Evolutionary conservation across 2,329 filamentous ascomycete genomes (phyloP), one percentile per base, ranked within the genome.

Genomic region (Alternaria novae-zelandiae): DNA sequence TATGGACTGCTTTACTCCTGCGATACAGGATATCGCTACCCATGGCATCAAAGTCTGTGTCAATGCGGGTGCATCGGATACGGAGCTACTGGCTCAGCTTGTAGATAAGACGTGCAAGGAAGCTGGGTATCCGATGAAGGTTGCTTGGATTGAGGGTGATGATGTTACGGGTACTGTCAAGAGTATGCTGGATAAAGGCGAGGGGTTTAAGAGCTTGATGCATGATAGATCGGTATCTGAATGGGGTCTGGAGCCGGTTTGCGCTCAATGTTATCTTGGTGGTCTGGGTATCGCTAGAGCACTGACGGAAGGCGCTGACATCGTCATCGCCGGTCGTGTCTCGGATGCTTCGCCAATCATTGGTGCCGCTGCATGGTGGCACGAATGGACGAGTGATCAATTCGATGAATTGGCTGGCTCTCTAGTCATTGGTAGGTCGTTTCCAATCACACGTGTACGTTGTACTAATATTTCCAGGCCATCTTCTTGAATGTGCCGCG

Each of bases 281-380:
- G 66, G 61, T 0, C 21, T 64, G 21, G 68, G 74, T 1, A 77
- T 79, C 26, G 72, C 69, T 0, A 59, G 70, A 41, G 76, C 73
- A 8, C 59, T 79, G 2, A 45, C 62, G 2, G 57, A 63, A 5
- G 77, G 77, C 0, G 76, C 76, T 5, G 71, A 78, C 46, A 75
- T 78, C 26, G 73, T 80, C 30, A 64, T 77, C 28, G 75, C 69
- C 54, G 78, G 78, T 6, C 71, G 74, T 11, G 70, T 77, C 15
- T 67, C 77, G 0, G 76, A 79, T 66, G 69, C 69, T 36, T 57
- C 64, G 13, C 69, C 68, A 3, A 83, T 86, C 0, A 86, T 88
- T 66, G 86, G 83, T 1, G 63, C 62, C 28, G 86, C 85, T 51
- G 70, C 69, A 66, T 88, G 82, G 80, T 88, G 85, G 82, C 82